phyloP scores from a whole-genome alignment of 805 yeast species.

The Metschnikowia bowlesiae region DNA sequence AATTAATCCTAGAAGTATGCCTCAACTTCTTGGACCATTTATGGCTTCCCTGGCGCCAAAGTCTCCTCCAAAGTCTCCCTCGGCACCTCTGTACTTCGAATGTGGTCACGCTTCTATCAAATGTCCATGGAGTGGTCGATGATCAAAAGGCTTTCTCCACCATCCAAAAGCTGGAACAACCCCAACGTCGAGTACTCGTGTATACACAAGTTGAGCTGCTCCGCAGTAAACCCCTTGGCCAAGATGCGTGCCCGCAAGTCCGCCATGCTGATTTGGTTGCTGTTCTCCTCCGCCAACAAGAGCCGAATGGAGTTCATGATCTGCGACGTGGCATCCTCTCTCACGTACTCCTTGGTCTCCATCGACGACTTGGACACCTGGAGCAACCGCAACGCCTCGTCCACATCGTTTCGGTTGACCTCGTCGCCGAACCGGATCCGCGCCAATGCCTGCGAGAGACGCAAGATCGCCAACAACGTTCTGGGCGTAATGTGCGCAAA shows the following conservation, averaged over 20 bases:
- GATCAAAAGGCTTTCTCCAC: constrained; percentile 60
- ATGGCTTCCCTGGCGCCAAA: too few relatives aligned
- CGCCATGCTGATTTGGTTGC: constrained; percentile 27
- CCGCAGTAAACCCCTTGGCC: constrained; percentile 79
- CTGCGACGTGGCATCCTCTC: constrained; percentile 59
- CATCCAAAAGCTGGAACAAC: constrained; percentile 73
- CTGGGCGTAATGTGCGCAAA: constrained; percentile 95
- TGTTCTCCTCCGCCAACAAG: constrained; percentile 44
- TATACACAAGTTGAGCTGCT: constrained; percentile 72
- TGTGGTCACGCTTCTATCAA: not conserved
- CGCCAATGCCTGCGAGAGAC: constrained; percentile 94
- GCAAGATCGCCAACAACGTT: constrained; percentile 82
- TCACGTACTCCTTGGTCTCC: constrained; percentile 46
- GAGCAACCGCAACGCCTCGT: constrained; percentile 85
- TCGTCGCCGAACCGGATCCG: constrained; percentile 73
- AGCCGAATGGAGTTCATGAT: constrained; percentile 45
- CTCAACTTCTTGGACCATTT: too few relatives aligned
- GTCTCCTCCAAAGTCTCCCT: too few relatives aligned
- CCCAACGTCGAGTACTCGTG: constrained; percentile 66
- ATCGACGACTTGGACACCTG: constrained; percentile 86
- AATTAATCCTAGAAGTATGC: too few relatives aligned
- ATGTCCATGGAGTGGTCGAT: constrained; percentile 33
- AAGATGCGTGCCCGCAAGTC: constrained; percentile 60
- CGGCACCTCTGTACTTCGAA: too few relatives aligned
- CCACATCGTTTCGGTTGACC: constrained; percentile 80